phyloP scores from a whole-genome alignment of 2,329 filamentous ascomycete genomes.

The Aureobasidium sp. region DNA sequence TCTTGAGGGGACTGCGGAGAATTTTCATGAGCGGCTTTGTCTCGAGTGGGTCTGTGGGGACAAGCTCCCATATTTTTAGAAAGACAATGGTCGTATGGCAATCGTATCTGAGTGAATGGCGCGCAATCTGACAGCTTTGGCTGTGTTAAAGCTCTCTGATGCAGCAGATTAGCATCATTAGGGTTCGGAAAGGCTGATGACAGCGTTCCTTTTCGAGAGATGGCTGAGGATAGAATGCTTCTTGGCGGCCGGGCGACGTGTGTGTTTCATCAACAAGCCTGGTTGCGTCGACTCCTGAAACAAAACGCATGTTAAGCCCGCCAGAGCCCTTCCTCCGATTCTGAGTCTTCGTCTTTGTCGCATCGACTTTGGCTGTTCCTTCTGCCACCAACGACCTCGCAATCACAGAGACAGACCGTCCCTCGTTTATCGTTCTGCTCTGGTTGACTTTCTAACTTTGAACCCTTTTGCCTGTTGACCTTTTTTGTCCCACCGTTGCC shows the following conservation, averaged over 20 bases:
- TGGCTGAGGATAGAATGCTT: not conserved
- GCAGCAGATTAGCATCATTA: not conserved
- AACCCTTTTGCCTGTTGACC: slow-evolving; percentile 14
- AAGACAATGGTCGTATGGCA: not conserved
- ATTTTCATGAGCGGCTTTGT: not conserved
- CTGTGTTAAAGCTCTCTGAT: not conserved
- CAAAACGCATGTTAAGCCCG: not conserved
- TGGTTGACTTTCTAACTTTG: slow-evolving; percentile 1
- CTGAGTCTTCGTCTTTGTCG: slow-evolving; percentile 1
- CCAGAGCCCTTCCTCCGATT: not conserved
- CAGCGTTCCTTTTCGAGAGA: not conserved
- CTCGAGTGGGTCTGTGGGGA: slow-evolving; percentile 7
- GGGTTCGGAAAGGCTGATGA: not conserved
- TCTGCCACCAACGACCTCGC: not conserved
- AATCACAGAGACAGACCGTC: not conserved
- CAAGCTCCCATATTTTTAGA: slow-evolving; percentile 2
- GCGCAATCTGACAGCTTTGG: not conserved
- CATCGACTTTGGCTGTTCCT: slow-evolving; percentile 3
- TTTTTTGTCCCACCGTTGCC: slow-evolving; percentile 16
- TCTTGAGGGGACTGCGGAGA: slow-evolving; percentile 4
- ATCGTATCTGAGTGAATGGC: not conserved
- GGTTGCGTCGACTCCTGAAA: slow-evolving; percentile 11
- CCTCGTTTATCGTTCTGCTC: slow-evolving; percentile 10
- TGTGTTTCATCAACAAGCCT: slow-evolving; percentile 13
- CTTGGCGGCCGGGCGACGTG: not conserved